A percentile compares a stretch with the other conserved stretches of the same genome.
phyloP scores from a whole-genome alignment of 441 rosid genomes.

The Euphorbia schlechtendalii region DNA sequence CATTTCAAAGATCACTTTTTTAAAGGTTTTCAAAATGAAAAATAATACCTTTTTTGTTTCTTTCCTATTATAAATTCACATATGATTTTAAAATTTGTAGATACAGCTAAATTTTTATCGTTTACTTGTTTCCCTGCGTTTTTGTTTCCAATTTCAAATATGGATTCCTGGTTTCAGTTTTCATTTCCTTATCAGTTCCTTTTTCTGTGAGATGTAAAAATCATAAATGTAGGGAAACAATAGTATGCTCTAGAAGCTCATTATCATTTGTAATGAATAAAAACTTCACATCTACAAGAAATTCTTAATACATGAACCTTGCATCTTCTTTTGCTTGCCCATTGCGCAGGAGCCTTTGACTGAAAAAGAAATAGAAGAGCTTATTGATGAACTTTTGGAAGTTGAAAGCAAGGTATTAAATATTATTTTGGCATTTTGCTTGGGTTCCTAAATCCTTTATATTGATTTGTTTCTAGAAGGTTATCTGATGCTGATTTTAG shows the following conservation, averaged over 20 bases:
- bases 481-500: constrained; percentile 49
- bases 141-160: too few relatives aligned
- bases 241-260: not conserved
- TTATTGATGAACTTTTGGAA: constrained; percentile 69
- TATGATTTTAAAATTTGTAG: too few relatives aligned
- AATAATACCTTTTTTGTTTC: too few relatives aligned
- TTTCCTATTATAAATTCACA: too few relatives aligned
- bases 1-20: too few relatives aligned
- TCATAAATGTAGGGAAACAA: not conserved
- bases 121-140: too few relatives aligned
- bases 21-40: too few relatives aligned
- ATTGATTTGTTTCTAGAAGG: constrained; percentile 8
- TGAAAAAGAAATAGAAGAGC: constrained; percentile 82
- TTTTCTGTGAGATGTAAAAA: not conserved
- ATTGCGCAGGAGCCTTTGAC: constrained; percentile 67
- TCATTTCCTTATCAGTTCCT: not conserved
- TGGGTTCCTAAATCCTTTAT: constrained; percentile 17
- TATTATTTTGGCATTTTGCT: constrained; percentile 6
- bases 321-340: not conserved
- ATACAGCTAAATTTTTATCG: too few relatives aligned
- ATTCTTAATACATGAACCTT: not conserved
- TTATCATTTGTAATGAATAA: not conserved
- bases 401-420: constrained; percentile 89
- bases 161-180: too few relatives aligned
- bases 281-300: not conserved